Conservation (phyloP, 2,329 filamentous ascomycete species). For the Knufia petricola region DNA sequence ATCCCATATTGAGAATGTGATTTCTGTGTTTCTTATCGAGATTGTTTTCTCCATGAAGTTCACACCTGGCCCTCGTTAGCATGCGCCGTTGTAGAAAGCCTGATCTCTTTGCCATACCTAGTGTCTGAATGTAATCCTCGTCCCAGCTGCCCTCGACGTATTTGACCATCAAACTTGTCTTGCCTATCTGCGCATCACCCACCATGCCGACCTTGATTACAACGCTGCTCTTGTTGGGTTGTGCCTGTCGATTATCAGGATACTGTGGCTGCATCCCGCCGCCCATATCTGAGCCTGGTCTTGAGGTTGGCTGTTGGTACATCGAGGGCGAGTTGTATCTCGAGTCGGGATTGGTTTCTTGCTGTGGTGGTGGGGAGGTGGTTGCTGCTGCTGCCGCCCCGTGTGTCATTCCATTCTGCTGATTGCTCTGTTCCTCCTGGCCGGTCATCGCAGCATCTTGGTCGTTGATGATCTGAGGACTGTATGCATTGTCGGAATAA, state of each 20-base stretch:
- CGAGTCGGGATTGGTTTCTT: conserved; percentile 22
- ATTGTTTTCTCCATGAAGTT: conserved; percentile 99
- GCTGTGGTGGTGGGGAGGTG: conserved; percentile 38
- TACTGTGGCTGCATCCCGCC: conserved; percentile 36
- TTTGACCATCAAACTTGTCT: conserved; percentile 98
- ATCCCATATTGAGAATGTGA: conserved; percentile 99
- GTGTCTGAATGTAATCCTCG: conserved; percentile 97
- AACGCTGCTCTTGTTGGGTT: conserved; percentile 51
- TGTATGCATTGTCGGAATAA: conserved; percentile 19
- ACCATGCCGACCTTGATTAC: conserved; percentile 99
- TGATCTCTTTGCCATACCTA: conserved; percentile 47
- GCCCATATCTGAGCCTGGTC: conserved; percentile 42
- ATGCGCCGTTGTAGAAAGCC: not conserved
- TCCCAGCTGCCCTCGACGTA: conserved; percentile 99
- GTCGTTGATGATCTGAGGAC: conserved; percentile 21
- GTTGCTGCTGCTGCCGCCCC: conserved; percentile 33
- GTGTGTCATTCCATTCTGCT: conserved; percentile 22
- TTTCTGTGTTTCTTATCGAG: conserved; percentile 97
- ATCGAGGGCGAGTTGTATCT: conserved; percentile 34
- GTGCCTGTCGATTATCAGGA: conserved; percentile 33
- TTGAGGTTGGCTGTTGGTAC: conserved; percentile 33
- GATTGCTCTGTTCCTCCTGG: conserved; percentile 15
- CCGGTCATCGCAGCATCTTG: conserved; percentile 13
- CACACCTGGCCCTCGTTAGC: conserved; percentile 51
- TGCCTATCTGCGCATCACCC: conserved; percentile 96